These are phyloP conservation scores for Pestalotiopsis fici DNA, from an alignment of 2,329 filamentous ascomycete genomes.

Conservation along the genomic window DNA sequence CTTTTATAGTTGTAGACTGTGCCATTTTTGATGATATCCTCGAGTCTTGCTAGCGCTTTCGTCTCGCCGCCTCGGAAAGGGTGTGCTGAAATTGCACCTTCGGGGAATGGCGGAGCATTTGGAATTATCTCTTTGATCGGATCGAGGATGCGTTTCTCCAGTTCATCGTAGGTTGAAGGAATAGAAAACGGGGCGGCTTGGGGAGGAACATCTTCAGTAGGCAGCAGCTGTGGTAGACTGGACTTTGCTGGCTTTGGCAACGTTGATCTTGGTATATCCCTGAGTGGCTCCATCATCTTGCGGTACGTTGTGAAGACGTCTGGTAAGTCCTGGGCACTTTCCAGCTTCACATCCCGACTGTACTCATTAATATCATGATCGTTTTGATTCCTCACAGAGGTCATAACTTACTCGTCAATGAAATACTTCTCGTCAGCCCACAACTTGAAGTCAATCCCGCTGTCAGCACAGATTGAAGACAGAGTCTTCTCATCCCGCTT, in stretches of 20 bases:
- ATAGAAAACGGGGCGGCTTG: slow-evolving; percentile 66
- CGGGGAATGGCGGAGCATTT: slow-evolving; percentile 53
- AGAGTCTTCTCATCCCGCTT: slow-evolving; percentile 62
- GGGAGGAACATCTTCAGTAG: slow-evolving; percentile 47
- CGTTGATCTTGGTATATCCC: slow-evolving; percentile 60
- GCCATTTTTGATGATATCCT: slow-evolving; percentile 51
- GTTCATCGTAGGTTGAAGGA: slow-evolving; percentile 52
- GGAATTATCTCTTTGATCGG: slow-evolving; percentile 57
- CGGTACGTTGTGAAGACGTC: slow-evolving; percentile 77
- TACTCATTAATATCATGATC: slow-evolving; percentile 15
- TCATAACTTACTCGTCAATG: slow-evolving; percentile 70
- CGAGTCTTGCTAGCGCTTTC: slow-evolving; percentile 58
- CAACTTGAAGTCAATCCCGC: slow-evolving; percentile 60
- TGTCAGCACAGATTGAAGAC: slow-evolving; percentile 49
- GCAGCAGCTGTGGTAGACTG: slow-evolving; percentile 59
- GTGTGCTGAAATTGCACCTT: slow-evolving; percentile 58
- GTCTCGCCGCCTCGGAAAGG: slow-evolving; percentile 70
- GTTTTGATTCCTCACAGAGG: slow-evolving; percentile 6
- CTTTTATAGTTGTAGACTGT: slow-evolving; percentile 66
- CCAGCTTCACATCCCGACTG: slow-evolving; percentile 67
- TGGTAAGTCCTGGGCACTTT: slow-evolving; percentile 60
- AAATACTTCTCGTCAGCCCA: slow-evolving; percentile 80
- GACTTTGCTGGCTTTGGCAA: slow-evolving; percentile 52
- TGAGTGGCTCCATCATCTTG: slow-evolving; percentile 71
- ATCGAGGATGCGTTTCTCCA: slow-evolving; percentile 55